Percentiles rank a stretch among this genome's conserved stretches.
phyloP scores from a whole-genome alignment of 495 filamentous ascomycete species.

The Aspergillus bridgeri region DNA sequence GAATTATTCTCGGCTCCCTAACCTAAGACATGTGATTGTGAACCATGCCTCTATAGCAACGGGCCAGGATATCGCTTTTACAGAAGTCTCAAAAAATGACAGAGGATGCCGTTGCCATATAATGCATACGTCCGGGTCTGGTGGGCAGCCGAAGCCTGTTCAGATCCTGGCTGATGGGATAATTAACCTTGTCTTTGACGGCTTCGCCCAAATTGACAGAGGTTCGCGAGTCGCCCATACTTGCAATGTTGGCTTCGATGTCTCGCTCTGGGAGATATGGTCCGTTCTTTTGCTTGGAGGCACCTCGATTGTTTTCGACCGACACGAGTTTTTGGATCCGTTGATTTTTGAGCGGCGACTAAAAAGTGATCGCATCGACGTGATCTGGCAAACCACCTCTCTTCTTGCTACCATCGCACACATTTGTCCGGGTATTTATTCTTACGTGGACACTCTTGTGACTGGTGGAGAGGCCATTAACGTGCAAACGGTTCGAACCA shows the following conservation, averaged over 20 bases:
- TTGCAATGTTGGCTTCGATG: constrained; percentile 5
- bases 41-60: background rate
- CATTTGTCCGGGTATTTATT: background rate
- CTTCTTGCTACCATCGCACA: constrained; percentile 2
- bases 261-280: constrained; percentile 13
- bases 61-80: too few relatives aligned
- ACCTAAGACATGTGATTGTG: background rate
- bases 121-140: constrained; percentile 9
- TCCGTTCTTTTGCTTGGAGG: background rate
- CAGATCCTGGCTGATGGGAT: constrained; percentile 1
- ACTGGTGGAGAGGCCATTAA: constrained; percentile 5
- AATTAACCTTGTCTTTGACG: constrained; percentile 3
- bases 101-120: constrained; percentile 4
- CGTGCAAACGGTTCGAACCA: background rate
- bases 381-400: background rate
- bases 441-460: background rate
- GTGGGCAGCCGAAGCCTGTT: constrained; percentile 11
- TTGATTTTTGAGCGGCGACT: background rate
- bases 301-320: background rate
- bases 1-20: background rate
- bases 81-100: background rate
- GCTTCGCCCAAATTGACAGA: background rate
- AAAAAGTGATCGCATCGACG: background rate
- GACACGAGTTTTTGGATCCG: background rate
- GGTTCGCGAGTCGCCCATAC: constrained; percentile 1